These are phyloP conservation scores for Coniella vitis DNA, from an alignment of 2,329 filamentous ascomycete species.

Conservation along the genomic window DNA sequence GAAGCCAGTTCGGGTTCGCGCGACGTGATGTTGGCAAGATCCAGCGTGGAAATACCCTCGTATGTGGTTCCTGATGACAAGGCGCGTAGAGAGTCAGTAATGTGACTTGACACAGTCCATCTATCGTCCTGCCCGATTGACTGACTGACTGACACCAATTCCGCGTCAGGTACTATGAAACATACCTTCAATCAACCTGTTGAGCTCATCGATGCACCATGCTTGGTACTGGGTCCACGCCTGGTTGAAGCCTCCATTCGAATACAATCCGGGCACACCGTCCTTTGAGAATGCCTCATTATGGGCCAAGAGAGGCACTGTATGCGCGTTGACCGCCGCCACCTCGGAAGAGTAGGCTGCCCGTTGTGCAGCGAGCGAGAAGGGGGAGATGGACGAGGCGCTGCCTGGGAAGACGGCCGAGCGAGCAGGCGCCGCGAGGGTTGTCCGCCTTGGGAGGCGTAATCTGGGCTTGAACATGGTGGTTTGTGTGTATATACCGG, in stretches of 20 bases:
- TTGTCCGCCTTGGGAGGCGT: constrained; percentile 38
- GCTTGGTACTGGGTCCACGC: constrained; percentile 81
- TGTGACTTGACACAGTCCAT: too few relatives aligned
- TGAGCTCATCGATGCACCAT: constrained; percentile 68
- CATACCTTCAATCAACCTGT: constrained; percentile 65
- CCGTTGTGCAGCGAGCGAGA: constrained; percentile 17
- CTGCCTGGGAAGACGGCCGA: neutral
- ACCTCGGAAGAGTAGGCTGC: constrained; percentile 9
- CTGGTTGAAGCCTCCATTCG: constrained; percentile 60
- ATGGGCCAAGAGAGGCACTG: constrained; percentile 39
- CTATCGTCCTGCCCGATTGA: too few relatives aligned
- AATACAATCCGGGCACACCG: constrained; percentile 65
- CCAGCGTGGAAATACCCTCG: constrained; percentile 54
- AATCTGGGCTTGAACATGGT: constrained; percentile 49
- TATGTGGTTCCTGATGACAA: constrained; percentile 52
- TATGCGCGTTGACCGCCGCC: constrained; percentile 25
- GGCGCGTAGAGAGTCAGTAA: too few relatives aligned
- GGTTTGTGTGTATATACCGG: constrained; percentile 7
- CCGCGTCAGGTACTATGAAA: constrained; percentile 9
- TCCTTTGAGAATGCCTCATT: constrained; percentile 32
- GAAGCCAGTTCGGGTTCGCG: constrained; percentile 71
- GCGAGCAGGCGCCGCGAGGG: constrained; percentile 2
- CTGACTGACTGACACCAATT: too few relatives aligned
- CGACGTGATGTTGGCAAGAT: constrained; percentile 67
- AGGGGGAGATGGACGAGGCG: constrained; percentile 2